Evolutionary conservation across 257 asterid species (phyloP).

Genomic region (Fraxinus pennsylvanica): DNA sequence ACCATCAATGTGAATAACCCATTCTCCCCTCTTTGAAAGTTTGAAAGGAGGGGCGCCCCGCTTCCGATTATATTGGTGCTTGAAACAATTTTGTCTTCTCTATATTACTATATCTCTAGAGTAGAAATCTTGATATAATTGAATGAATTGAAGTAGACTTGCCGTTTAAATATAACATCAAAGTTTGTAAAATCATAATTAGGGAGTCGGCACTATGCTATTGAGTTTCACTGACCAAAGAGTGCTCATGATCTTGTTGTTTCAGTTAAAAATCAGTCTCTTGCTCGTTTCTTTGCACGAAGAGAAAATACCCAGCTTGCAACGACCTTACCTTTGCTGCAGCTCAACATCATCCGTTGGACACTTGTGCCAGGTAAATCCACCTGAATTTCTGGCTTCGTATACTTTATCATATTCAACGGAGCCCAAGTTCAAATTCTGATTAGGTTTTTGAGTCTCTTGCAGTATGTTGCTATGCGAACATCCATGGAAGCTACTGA

Average conservation of each 20-base stretch:
- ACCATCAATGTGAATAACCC: too few relatives aligned
- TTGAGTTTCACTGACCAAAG: background rate
- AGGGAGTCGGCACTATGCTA: background rate
- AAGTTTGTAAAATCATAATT: background rate
- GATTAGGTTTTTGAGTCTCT: background rate
- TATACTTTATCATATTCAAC: background rate
- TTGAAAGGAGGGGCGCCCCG: too few relatives aligned
- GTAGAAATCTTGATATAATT: background rate
- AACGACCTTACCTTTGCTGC: conserved; percentile 81
- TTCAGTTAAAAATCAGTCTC: conserved; percentile 67
- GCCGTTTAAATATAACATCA: background rate
- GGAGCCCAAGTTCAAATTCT: background rate
- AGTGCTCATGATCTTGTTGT: conserved; percentile 26
- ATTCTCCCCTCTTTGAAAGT: too few relatives aligned
- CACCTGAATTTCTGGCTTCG: conserved; percentile 21
- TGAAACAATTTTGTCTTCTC: too few relatives aligned
- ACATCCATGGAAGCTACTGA: conserved; percentile 64
- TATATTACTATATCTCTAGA: too few relatives aligned
- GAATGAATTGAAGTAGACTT: background rate
- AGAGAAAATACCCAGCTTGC: conserved; percentile 73
- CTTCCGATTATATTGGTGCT: too few relatives aligned
- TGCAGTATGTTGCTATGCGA: conserved; percentile 29
- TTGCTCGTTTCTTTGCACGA: conserved; percentile 62
- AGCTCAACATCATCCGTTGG: conserved; percentile 58
- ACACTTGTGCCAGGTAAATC: conserved; percentile 71